Percentiles rank a stretch among this genome's conserved stretches.
These are phyloP conservation scores for Firmiana major DNA, from an alignment of 345 rosid genomes.

Conservation along the genomic window DNA sequence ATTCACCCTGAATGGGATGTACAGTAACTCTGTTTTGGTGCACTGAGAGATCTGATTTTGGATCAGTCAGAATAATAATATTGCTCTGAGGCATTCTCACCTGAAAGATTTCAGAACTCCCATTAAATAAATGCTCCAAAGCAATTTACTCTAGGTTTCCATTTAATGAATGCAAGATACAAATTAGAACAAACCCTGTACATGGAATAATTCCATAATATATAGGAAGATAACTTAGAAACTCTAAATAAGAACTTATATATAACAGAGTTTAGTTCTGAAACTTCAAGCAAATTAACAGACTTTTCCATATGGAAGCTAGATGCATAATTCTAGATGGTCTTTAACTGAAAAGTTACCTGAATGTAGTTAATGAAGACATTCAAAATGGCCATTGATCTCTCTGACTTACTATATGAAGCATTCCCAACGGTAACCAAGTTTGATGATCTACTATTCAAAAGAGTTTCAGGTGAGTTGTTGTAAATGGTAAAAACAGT, in stretches of 20 bases:
- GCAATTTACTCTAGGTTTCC: background rate
- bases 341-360: slow-evolving; percentile 33
- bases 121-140: background rate
- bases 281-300: background rate
- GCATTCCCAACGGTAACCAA: slow-evolving; percentile 68
- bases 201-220: background rate
- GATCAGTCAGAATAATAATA: slow-evolving; percentile 77
- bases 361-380: slow-evolving; percentile 67
- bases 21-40: slow-evolving; percentile 46
- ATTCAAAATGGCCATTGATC: slow-evolving; percentile 67
- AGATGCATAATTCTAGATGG: background rate
- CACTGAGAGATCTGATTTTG: slow-evolving; percentile 65
- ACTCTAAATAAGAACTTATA: background rate
- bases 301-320: background rate
- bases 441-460: slow-evolving; percentile 36
- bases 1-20: slow-evolving; percentile 74
- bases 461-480: slow-evolving; percentile 29
- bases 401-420: slow-evolving; percentile 60
- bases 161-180: background rate
- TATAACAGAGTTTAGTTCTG: background rate
- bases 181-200: background rate
- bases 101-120: slow-evolving; percentile 30
- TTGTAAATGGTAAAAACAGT: slow-evolving; percentile 75
- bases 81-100: slow-evolving; percentile 74
- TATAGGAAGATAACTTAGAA: background rate